phyloP scores from a whole-genome alignment of 768 basidiomycete species.

The Suillus clintonianus region DNA sequence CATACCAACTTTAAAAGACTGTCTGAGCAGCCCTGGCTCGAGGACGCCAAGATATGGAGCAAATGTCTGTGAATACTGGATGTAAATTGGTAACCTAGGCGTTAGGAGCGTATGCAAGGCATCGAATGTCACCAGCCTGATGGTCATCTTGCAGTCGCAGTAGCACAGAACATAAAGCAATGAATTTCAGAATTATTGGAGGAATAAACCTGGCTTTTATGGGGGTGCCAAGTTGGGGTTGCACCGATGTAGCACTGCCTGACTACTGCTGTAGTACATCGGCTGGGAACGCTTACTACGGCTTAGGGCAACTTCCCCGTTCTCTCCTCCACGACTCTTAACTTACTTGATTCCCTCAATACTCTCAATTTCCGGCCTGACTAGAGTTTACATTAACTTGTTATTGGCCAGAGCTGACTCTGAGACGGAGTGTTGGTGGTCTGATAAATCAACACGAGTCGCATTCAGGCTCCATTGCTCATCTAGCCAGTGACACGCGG shows the following conservation, averaged over 20 bases:
- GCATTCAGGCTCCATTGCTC: slow-evolving; percentile 15
- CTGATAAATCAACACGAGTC: slow-evolving; percentile 3
- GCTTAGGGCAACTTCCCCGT: neutral
- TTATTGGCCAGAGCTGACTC: neutral
- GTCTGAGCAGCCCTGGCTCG: slow-evolving; percentile 50
- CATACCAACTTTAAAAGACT: slow-evolving; percentile 63
- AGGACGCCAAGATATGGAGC: slow-evolving; percentile 66
- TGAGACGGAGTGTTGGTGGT: neutral
- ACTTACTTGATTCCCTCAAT: neutral
- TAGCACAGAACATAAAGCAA: neutral
- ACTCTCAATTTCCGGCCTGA: neutral
- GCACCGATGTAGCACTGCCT: neutral
- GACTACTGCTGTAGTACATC: neutral
- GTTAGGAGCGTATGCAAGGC: slow-evolving; percentile 73
- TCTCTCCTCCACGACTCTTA: neutral
- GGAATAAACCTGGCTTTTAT: neutral
- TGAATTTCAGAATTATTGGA: neutral
- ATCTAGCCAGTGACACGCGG: slow-evolving; percentile 22
- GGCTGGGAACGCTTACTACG: slow-evolving; percentile 1
- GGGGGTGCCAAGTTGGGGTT: neutral
- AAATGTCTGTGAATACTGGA: slow-evolving; percentile 63
- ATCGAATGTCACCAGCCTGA: slow-evolving; percentile 78
- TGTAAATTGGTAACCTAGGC: slow-evolving; percentile 66
- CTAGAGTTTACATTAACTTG: neutral
- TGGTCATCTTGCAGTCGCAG: slow-evolving; percentile 20